phyloP scores from a whole-genome alignment of 164 flowering plant genomes.

The Piper longum region DNA sequence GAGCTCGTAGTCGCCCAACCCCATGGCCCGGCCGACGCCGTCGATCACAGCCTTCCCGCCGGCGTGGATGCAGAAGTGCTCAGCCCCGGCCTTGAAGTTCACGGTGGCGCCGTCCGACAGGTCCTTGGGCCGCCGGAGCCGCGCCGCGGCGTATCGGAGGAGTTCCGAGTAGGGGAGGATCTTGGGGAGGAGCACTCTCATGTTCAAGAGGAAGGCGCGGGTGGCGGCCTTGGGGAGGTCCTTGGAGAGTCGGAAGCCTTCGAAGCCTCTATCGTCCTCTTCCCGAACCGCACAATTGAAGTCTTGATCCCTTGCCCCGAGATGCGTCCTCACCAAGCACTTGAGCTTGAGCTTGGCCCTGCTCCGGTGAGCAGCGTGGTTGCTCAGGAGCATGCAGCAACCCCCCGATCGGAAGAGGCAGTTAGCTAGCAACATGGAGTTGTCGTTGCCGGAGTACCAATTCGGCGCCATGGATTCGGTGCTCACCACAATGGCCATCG shows the following conservation, averaged over 20 bases:
- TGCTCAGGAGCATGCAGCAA: constrained; percentile 8
- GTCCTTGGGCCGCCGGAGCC: background rate
- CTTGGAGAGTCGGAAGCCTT: constrained; percentile 14
- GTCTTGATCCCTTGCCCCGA: constrained; percentile 6
- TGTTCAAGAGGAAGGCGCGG: constrained; percentile 26
- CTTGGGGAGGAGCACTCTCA: constrained; percentile 27
- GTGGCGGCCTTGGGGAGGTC: constrained; percentile 38
- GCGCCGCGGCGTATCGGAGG: background rate
- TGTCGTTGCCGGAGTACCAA: constrained; percentile 7
- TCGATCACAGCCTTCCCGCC: constrained; percentile 45
- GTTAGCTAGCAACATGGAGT: constrained; percentile 9
- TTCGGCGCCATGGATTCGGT: constrained; percentile 5
- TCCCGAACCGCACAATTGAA: constrained; percentile 7
- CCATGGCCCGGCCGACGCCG: constrained; percentile 31
- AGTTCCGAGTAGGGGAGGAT: constrained; percentile 27
- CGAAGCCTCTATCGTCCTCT: constrained; percentile 2
- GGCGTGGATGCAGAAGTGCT: constrained; percentile 51
- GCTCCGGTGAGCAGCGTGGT: background rate
- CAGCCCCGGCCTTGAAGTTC: constrained; percentile 34
- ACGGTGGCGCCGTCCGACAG: constrained; percentile 6
- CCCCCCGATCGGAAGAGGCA: constrained; percentile 10
- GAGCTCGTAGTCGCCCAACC: constrained; percentile 29
- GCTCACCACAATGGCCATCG: constrained; percentile 5
- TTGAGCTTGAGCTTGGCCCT: constrained; percentile 6
- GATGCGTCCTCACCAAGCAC: constrained; percentile 8